Conservation (phyloP, 306 rosid genomes). For the Vigna angularis region DNA sequence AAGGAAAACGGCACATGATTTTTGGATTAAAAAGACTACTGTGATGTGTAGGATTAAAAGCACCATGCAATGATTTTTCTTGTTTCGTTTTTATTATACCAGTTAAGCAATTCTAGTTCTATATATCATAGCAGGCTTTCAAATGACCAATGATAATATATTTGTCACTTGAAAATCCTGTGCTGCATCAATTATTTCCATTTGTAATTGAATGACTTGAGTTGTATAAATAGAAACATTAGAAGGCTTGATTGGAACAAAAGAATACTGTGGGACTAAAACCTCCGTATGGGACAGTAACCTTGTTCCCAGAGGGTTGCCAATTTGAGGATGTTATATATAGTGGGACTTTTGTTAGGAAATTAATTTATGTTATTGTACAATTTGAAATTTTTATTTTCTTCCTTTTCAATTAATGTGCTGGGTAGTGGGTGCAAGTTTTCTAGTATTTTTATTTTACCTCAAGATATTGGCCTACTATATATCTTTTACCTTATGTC, state of each 20-base stretch:
- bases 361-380: not conserved
- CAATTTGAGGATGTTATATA: slow-evolving; percentile 9
- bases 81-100: not conserved
- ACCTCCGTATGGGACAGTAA: not conserved
- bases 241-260: not conserved
- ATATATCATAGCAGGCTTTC: not conserved
- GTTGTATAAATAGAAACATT: not conserved
- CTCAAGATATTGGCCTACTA: not conserved
- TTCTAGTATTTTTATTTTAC: not conserved
- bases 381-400: not conserved
- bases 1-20: not conserved
- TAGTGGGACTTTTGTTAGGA: not conserved
- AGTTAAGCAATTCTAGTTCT: not conserved
- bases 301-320: slow-evolving; percentile 3
- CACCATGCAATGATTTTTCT: not conserved
- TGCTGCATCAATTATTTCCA: not conserved
- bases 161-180: not conserved
- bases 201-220: not conserved
- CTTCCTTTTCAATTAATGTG: not conserved
- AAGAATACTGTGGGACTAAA: not conserved
- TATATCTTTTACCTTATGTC: not conserved
- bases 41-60: not conserved
- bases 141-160: not conserved
- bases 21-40: not conserved
- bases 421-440: not conserved